phyloP scores from a whole-genome alignment of 2,329 filamentous ascomycete genomes.

The Tolypocladium amazonense region DNA sequence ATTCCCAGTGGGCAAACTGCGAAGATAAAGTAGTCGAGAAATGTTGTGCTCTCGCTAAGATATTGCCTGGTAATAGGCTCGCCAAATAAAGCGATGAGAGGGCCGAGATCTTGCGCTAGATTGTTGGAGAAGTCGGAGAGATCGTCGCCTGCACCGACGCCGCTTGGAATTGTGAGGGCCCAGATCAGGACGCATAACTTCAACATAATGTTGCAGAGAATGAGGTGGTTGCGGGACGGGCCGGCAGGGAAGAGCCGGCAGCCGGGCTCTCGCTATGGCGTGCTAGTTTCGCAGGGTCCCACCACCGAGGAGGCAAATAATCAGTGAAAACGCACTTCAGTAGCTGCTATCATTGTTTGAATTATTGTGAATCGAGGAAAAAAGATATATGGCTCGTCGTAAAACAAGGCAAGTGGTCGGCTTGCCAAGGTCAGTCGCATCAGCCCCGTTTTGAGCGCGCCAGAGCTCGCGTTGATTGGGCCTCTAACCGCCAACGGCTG shows the following conservation, averaged over 20 bases:
- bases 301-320: neutral
- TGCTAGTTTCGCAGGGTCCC: neutral
- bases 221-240: too few relatives aligned
- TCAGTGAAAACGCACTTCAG: too few relatives aligned
- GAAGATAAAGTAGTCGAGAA: slow-evolving; percentile 20
- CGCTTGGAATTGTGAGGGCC: neutral
- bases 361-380: neutral
- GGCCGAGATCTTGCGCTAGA: slow-evolving; percentile 20
- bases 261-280: neutral
- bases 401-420: neutral
- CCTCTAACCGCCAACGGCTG: neutral
- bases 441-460: neutral
- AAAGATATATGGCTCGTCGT: neutral
- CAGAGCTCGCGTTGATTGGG: neutral
- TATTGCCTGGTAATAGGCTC: slow-evolving; percentile 28
- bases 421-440: neutral
- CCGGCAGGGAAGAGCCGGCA: neutral
- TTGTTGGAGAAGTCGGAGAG: slow-evolving; percentile 21
- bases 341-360: neutral
- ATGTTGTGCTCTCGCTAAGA: slow-evolving; percentile 18
- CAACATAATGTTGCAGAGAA: neutral
- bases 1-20: slow-evolving; percentile 27
- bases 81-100: slow-evolving; percentile 22
- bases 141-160: neutral
- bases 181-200: neutral